phyloP scores from a whole-genome alignment of 2,329 filamentous ascomycete species.

The Ascochyta fabae region DNA sequence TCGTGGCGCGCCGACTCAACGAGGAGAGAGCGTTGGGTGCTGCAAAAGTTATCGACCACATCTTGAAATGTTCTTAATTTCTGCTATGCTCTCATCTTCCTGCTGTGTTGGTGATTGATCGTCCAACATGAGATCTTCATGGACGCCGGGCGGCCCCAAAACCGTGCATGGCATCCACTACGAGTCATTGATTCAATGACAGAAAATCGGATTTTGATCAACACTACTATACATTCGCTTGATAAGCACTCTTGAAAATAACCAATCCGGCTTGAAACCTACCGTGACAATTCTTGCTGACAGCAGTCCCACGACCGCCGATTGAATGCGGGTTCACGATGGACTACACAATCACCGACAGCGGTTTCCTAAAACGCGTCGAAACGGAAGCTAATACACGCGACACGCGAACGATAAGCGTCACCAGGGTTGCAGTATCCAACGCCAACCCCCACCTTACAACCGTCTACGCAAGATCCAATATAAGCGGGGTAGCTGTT shows the following conservation, averaged over 20 bases:
- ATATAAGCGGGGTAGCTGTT: slow-evolving; percentile 12
- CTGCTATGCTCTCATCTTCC: neutral
- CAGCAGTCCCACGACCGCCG: neutral
- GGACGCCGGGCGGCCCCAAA: neutral
- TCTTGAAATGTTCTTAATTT: slow-evolving; percentile 4
- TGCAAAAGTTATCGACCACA: slow-evolving; percentile 36
- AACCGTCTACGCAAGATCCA: neutral
- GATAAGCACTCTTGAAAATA: no score
- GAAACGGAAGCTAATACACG: neutral
- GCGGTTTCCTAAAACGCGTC: neutral
- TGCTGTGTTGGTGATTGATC: neutral
- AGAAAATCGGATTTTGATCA: no score
- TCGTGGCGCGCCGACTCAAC: slow-evolving; percentile 45
- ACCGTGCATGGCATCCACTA: neutral
- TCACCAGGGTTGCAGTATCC: neutral
- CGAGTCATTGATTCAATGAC: no score
- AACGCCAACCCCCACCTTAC: slow-evolving; percentile 8
- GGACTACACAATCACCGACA: neutral
- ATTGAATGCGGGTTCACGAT: neutral
- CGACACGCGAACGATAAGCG: slow-evolving; percentile 4
- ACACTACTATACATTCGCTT: no score
- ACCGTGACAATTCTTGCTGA: neutral
- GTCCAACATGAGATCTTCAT: neutral
- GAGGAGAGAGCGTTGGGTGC: slow-evolving; percentile 50
- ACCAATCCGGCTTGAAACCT: no score